These are phyloP conservation scores for Salix suchowensis DNA, from an alignment of 345 rosid genomes.

Conservation along the genomic window DNA sequence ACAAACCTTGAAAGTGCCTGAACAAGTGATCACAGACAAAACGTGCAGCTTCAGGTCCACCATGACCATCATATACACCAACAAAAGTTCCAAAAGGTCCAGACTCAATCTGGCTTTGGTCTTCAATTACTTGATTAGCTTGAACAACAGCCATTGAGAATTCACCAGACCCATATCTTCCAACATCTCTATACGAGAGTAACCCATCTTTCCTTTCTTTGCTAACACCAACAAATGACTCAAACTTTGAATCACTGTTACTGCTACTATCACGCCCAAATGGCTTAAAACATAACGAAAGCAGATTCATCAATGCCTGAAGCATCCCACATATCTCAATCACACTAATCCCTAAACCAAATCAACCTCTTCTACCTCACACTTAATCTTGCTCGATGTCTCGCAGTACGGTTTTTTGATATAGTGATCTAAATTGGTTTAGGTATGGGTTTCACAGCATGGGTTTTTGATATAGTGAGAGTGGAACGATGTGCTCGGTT, in stretches of 20 bases:
- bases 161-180: conserved; percentile 61
- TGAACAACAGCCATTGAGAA: conserved; percentile 92
- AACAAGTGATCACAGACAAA: conserved; percentile 76
- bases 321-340: conserved; percentile 88
- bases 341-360: conserved; percentile 4
- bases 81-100: conserved; percentile 88
- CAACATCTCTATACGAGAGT: conserved; percentile 74
- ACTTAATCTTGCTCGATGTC: background rate
- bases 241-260: background rate
- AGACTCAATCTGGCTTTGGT: conserved; percentile 87
- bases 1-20: conserved; percentile 71
- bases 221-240: conserved; percentile 19
- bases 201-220: conserved; percentile 71
- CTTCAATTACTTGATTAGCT: conserved; percentile 82
- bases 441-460: background rate
- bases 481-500: conserved; percentile 46
- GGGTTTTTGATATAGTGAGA: conserved; percentile 7
- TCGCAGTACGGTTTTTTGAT: conserved; percentile 9
- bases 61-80: conserved; percentile 91
- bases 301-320: conserved; percentile 81
- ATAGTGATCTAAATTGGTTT: conserved; percentile 7
- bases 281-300: conserved; percentile 76
- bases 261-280: conserved; percentile 42
- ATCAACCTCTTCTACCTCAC: conserved; percentile 10
- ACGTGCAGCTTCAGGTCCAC: conserved; percentile 87